A percentile compares a stretch with the other conserved stretches of the same genome.
These are phyloP conservation scores for Thermoascus crustaceus DNA, from an alignment of 2,329 filamentous ascomycete species.

Conservation along the genomic window DNA sequence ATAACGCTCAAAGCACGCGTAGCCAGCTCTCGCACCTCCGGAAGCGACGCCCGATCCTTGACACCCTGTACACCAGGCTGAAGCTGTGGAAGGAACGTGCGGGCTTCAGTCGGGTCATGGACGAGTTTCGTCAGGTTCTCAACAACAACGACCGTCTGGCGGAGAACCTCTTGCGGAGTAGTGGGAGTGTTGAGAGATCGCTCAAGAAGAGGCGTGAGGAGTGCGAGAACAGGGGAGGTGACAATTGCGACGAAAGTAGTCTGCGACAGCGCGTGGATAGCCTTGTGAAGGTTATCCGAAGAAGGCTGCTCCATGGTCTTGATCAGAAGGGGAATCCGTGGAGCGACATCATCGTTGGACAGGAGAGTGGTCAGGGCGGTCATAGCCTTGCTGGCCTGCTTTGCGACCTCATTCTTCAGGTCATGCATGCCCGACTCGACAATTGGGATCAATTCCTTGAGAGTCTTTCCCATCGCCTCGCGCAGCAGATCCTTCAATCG, in stretches of 20 bases:
- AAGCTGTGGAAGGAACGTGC: constrained; percentile 89
- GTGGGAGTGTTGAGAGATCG: constrained; percentile 84
- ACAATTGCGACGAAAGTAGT: constrained; percentile 98
- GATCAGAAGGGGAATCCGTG: constrained; percentile 82
- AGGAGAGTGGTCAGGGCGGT: constrained; percentile 78
- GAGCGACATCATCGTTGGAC: constrained; percentile 93
- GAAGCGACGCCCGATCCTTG: constrained; percentile 77
- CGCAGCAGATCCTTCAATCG: constrained; percentile 80
- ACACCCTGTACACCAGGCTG: constrained; percentile 89
- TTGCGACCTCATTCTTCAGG: constrained; percentile 73
- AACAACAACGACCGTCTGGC: constrained; percentile 91
- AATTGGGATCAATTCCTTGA: constrained; percentile 80
- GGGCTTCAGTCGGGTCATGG: constrained; percentile 87
- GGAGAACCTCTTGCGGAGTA: constrained; percentile 86
- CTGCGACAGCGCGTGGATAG: constrained; percentile 91
- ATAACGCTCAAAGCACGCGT: constrained; percentile 76
- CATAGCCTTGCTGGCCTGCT: constrained; percentile 90
- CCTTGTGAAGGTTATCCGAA: constrained; percentile 79
- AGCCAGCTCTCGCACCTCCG: constrained; percentile 87
- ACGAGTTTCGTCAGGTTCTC: constrained; percentile 98
- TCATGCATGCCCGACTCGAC: constrained; percentile 95
- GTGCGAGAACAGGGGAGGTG: constrained; percentile 86
- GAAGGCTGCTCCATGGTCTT: constrained; percentile 94
- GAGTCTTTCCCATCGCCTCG: constrained; percentile 70
- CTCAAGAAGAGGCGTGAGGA: constrained; percentile 90